Base-by-base conservation (phyloP, 139 green algal genomes). In the Chlamydomonas eustigma region DNA sequence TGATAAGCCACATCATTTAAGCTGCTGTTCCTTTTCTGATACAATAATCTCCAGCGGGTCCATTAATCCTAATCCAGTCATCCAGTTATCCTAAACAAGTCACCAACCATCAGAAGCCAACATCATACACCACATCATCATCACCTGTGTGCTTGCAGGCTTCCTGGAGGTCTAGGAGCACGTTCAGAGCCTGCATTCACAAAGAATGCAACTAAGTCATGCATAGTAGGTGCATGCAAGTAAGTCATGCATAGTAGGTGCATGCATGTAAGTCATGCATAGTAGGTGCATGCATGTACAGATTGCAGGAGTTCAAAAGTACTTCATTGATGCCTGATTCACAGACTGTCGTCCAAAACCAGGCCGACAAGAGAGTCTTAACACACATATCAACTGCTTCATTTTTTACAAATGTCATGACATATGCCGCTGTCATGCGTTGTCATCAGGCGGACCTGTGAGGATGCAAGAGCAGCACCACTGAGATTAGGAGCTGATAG, bases 91-190 rank as follows among this genome's bases (percentile, higher is more conserved):
- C n/a, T n/a, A n/a, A n/a, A n/a, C n/a, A n/a, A n/a, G n/a, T n/a
- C n/a, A n/a, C n/a, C n/a, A n/a, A n/a, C n/a, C n/a, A n/a, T n/a
- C n/a, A n/a, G n/a, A n/a, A n/a, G n/a, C n/a, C n/a, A n/a, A n/a
- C n/a, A n/a, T n/a, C n/a, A n/a, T n/a, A n/a, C n/a, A n/a, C n/a
- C n/a, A n/a, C n/a, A n/a, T n/a, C n/a, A n/a, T n/a, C n/a, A n/a
- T n/a, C 44, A 68, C 52, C 52, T 31, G 52, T 68, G 52, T 31
- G 32, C 18, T 31, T 68, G 8, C 12, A 22, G 4, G 52, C 52
- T 33, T 68, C 12, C 52, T 68, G 6, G 12, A 68, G 52, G 4
- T 68, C 52, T 28, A 68, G 52, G 4, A 68, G 52, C 52, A 68
- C 52, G 12, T 33, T 28, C 8, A 68, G 52, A 28, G 52, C 52